phyloP scores from a whole-genome alignment of 73 alveolate species.

The Tetrahymena elliotti region DNA sequence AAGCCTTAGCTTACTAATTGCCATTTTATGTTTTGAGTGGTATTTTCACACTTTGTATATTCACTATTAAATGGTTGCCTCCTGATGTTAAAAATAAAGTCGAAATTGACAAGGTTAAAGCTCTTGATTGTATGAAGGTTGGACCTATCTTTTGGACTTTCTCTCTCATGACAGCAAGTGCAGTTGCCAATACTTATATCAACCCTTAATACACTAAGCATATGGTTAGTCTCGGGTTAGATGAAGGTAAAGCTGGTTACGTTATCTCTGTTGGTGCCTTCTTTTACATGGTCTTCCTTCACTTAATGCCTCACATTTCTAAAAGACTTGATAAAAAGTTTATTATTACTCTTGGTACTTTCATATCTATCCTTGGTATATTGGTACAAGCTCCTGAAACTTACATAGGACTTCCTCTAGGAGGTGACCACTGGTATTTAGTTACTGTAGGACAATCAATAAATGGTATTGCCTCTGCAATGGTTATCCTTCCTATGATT shows the following conservation, averaged over 20 bases:
- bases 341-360: not conserved
- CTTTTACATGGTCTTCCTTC: not conserved
- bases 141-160: not conserved
- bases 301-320: not conserved
- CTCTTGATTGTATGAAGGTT: not conserved
- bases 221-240: not conserved
- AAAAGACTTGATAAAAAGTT: not conserved
- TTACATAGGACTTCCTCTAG: not conserved
- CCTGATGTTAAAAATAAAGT: not conserved
- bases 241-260: not conserved
- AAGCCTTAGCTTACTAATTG: not conserved
- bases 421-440: not conserved
- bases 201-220: not conserved
- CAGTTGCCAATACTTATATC: not conserved
- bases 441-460: not conserved
- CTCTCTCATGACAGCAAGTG: not conserved
- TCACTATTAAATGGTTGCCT: not conserved
- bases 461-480: not conserved
- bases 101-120: not conserved
- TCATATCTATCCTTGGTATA: not conserved
- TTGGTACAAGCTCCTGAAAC: not conserved
- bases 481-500: conserved; percentile 1
- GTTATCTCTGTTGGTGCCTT: not conserved
- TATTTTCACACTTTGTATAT: not conserved
- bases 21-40: not conserved